A percentile compares a stretch with the other conserved stretches of the same genome.
phyloP scores from a whole-genome alignment of 257 asterid species.

The Nicotiana knightiana region DNA sequence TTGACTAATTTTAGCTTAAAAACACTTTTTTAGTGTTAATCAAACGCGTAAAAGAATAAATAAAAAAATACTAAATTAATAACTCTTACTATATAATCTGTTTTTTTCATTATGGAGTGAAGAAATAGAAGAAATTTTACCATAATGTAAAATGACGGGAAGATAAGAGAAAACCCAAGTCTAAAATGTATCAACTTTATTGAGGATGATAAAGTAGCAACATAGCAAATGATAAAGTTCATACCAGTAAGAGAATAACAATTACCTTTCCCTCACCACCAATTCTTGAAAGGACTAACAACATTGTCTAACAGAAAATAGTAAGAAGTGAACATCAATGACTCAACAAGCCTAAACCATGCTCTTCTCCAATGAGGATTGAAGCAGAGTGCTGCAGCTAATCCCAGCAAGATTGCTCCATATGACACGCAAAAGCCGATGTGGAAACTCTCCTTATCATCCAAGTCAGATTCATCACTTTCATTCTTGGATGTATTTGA shows the following conservation, averaged over 20 bases:
- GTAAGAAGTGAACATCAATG: not conserved
- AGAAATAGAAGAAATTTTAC: too few species aligned
- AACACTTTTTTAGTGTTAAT: too few species aligned
- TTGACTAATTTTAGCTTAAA: too few species aligned
- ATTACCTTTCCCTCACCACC: not conserved
- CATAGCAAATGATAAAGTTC: not conserved
- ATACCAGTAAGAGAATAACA: not conserved
- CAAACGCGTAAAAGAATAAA: too few species aligned
- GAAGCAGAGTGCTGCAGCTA: not conserved
- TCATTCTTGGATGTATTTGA: not conserved
- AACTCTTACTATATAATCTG: too few species aligned
- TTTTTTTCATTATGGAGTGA: too few species aligned
- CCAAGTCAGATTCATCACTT: not conserved
- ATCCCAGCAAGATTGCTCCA: not conserved
- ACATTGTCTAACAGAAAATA: not conserved
- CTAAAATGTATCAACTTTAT: too few species aligned
- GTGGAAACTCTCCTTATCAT: not conserved
- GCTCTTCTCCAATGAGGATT: conserved; percentile 6
- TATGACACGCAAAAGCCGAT: not conserved
- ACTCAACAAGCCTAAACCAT: not conserved
- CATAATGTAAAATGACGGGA: too few species aligned
- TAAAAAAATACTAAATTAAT: too few species aligned
- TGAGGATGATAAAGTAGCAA: too few species aligned
- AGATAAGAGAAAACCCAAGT: too few species aligned
- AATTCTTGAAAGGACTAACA: not conserved